Evolutionary conservation across 805 yeast species (phyloP).

Genomic region (Candida piceae): DNA sequence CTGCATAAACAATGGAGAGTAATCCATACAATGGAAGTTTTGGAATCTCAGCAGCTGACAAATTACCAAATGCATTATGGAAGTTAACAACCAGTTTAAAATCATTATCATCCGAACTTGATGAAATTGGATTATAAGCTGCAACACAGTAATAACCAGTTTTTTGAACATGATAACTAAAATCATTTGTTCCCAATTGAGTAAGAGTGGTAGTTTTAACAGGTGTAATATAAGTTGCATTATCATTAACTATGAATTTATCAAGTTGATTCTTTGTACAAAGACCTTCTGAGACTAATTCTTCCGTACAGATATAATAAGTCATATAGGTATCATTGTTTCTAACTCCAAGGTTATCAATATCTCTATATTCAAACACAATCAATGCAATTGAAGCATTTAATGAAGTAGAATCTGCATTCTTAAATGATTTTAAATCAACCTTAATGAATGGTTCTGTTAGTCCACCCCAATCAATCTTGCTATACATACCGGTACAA

Average conservation of each 20-base stretch:
- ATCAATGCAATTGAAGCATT: slow-evolving; percentile 55
- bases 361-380: slow-evolving; percentile 80
- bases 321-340: slow-evolving; percentile 35
- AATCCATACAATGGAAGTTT: slow-evolving; percentile 86
- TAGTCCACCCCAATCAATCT: slow-evolving; percentile 82
- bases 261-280: slow-evolving; percentile 57
- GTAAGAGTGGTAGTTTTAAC: slow-evolving; percentile 54
- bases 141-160: slow-evolving; percentile 95
- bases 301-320: slow-evolving; percentile 72
- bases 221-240: slow-evolving; percentile 39
- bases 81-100: slow-evolving; percentile 72
- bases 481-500: slow-evolving; percentile 88
- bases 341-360: slow-evolving; percentile 56
- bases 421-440: slow-evolving; percentile 31
- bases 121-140: slow-evolving; percentile 45
- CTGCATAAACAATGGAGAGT: slow-evolving; percentile 76
- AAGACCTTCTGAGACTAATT: slow-evolving; percentile 48
- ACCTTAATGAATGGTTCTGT: slow-evolving; percentile 56
- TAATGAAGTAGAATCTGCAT: slow-evolving; percentile 32
- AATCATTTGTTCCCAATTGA: slow-evolving; percentile 52
- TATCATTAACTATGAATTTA: slow-evolving; percentile 52
- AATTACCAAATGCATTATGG: slow-evolving; percentile 87
- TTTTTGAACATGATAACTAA: slow-evolving; percentile 57
- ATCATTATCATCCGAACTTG: slow-evolving; percentile 19
- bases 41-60: slow-evolving; percentile 88